Evolutionary conservation across 2,329 filamentous ascomycete species (phyloP).

Genomic region (Penicillium sp.): DNA sequence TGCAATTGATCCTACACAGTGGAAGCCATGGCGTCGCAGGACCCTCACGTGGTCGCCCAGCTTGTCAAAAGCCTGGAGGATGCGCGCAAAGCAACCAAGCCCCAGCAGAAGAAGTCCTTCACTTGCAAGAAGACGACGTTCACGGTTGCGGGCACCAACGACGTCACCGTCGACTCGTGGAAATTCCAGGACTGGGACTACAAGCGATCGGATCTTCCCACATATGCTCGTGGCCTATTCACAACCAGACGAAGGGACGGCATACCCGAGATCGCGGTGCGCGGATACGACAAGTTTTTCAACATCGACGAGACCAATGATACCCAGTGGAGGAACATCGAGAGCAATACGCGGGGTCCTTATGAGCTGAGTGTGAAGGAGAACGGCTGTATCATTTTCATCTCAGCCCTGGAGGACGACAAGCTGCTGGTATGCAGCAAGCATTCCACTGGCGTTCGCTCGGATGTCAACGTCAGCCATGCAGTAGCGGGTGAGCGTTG

Average conservation of each 20-base stretch:
- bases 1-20: too few species aligned
- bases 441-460: constrained; percentile 84
- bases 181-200: constrained; percentile 94
- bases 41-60: constrained; percentile 62
- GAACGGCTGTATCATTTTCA: constrained; percentile 99
- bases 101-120: constrained; percentile 56
- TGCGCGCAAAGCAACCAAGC: constrained; percentile 48
- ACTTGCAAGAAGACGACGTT: constrained; percentile 80
- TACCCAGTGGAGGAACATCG: constrained; percentile 80
- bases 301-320: constrained; percentile 78
- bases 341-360: constrained; percentile 71
- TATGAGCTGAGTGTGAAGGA: constrained; percentile 97
- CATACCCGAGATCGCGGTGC: constrained; percentile 72
- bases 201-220: constrained; percentile 80
- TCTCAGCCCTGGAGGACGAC: constrained; percentile 84
- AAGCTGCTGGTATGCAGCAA: constrained; percentile 97
- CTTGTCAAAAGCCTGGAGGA: constrained; percentile 65
- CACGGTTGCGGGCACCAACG: constrained; percentile 61
- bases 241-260: constrained; percentile 68
- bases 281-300: constrained; percentile 99
- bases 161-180: constrained; percentile 81
- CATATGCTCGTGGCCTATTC: constrained; percentile 90
- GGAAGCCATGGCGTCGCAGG: constrained; percentile 53
- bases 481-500: constrained; percentile 78
- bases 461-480: constrained; percentile 72